A percentile compares a stretch with the other conserved stretches of the same genome.
Evolutionary conservation across 345 rosid species (phyloP).

Genomic region (thale cress (Arabidopsis thaliana)): DNA sequence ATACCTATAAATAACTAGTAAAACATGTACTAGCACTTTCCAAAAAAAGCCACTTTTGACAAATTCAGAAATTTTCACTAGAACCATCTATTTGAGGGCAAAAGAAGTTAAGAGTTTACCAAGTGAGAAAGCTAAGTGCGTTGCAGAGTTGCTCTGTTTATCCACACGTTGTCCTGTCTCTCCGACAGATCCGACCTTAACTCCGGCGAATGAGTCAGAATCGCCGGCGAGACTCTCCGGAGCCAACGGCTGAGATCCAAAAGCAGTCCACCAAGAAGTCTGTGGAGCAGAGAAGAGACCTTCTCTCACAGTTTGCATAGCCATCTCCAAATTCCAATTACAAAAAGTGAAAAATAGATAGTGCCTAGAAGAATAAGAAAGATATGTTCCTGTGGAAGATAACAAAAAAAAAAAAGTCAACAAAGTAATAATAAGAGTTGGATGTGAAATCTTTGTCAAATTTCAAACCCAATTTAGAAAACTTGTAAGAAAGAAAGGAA

Average conservation of each 20-base stretch:
- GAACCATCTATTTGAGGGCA: conserved; percentile 4
- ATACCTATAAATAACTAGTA: too few species aligned
- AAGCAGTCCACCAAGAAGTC: conserved; percentile 69
- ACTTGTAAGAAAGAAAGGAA: conserved; percentile 4
- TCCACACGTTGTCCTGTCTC: conserved; percentile 48
- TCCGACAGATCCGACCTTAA: conserved; percentile 49
- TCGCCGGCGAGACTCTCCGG: conserved; percentile 54
- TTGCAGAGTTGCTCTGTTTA: conserved; percentile 48
- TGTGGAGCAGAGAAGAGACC: conserved; percentile 60
- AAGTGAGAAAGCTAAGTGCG: conserved; percentile 65
- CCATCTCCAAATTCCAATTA: conserved; percentile 52
- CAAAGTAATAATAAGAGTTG: conserved; percentile 18
- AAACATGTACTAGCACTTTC: background rate
- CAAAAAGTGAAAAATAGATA: background rate
- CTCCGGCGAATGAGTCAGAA: conserved; percentile 55
- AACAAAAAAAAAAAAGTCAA: conserved; percentile 30
- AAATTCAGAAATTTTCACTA: background rate
- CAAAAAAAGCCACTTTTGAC: background rate
- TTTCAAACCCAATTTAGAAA: conserved; percentile 13
- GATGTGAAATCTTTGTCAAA: conserved; percentile 31
- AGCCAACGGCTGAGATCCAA: conserved; percentile 57
- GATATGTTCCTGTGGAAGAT: conserved; percentile 48
- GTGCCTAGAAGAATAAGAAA: conserved; percentile 10
- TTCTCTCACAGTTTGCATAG: conserved; percentile 81
- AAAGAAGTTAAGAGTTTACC: conserved; percentile 47